phyloP scores from a whole-genome alignment of 371 early-diverging fungal species.

The Saksenaea oblongispora region DNA sequence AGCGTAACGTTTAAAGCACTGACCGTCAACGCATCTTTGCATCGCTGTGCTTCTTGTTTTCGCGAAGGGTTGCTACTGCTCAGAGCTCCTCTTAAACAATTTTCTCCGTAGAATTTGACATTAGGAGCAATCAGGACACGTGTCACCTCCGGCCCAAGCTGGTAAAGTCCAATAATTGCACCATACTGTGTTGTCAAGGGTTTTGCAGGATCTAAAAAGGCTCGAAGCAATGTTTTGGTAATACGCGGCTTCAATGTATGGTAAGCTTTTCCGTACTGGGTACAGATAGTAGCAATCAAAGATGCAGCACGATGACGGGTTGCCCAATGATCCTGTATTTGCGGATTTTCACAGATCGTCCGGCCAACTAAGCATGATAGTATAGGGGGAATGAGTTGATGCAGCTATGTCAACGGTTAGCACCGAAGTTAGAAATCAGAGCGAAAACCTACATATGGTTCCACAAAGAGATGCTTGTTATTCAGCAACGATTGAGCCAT shows the following conservation, averaged over 20 bases:
- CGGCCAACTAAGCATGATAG: slow-evolving; percentile 95
- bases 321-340: slow-evolving; percentile 78
- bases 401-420: slow-evolving; percentile 63
- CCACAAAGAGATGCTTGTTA: slow-evolving; percentile 94
- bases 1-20: not conserved
- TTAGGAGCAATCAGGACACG: slow-evolving; percentile 79
- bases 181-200: slow-evolving; percentile 88
- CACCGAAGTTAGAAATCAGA: not conserved
- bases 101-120: slow-evolving; percentile 59
- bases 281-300: slow-evolving; percentile 73
- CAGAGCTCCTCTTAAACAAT: slow-evolving; percentile 29
- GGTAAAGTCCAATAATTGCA: slow-evolving; percentile 79
- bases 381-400: slow-evolving; percentile 97
- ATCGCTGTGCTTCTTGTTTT: slow-evolving; percentile 37
- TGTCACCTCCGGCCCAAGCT: slow-evolving; percentile 80
- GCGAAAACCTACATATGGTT: slow-evolving; percentile 86
- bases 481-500: slow-evolving; percentile 84
- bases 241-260: slow-evolving; percentile 88
- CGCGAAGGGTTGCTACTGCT: slow-evolving; percentile 22
- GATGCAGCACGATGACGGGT: slow-evolving; percentile 79
- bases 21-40: slow-evolving; percentile 44
- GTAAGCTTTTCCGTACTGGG: slow-evolving; percentile 75
- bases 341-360: slow-evolving; percentile 68
- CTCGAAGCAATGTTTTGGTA: slow-evolving; percentile 84
- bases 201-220: slow-evolving; percentile 86